phyloP scores from a whole-genome alignment of 2,329 filamentous ascomycete species.

The Pyrenophora seminiperda region DNA sequence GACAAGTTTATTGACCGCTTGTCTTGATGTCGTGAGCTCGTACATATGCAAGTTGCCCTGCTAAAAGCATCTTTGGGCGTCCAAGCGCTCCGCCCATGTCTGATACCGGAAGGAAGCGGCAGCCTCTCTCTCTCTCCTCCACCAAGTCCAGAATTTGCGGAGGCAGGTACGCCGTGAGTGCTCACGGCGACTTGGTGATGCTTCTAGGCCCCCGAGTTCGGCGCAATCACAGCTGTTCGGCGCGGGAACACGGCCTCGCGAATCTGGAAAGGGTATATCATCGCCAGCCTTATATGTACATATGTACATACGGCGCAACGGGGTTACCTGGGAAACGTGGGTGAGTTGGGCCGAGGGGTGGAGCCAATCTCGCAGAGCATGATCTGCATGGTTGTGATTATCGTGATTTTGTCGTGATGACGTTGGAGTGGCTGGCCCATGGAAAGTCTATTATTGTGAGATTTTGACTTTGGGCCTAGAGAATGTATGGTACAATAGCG shows the following conservation, averaged over 20 bases:
- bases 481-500: no score
- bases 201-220: neutral
- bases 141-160: neutral
- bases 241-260: conserved; percentile 1
- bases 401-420: neutral
- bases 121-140: no score
- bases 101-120: neutral
- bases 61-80: neutral
- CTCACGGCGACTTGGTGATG: neutral
- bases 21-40: neutral
- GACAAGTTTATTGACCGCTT: neutral
- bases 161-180: neutral
- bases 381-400: neutral
- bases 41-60: neutral
- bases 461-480: neutral
- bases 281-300: neutral
- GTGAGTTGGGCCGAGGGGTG: neutral
- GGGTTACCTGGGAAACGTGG: neutral
- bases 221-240: neutral
- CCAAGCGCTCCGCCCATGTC: neutral
- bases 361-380: neutral
- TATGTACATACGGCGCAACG: neutral
- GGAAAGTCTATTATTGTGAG: no score
- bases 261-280: conserved; percentile 6
- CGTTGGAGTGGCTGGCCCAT: neutral